Percentiles rank a stretch among this genome's conserved stretches.
Evolutionary conservation across 164 flowering plant genomes (phyloP).

Genomic region (Magnolia officinalis): DNA sequence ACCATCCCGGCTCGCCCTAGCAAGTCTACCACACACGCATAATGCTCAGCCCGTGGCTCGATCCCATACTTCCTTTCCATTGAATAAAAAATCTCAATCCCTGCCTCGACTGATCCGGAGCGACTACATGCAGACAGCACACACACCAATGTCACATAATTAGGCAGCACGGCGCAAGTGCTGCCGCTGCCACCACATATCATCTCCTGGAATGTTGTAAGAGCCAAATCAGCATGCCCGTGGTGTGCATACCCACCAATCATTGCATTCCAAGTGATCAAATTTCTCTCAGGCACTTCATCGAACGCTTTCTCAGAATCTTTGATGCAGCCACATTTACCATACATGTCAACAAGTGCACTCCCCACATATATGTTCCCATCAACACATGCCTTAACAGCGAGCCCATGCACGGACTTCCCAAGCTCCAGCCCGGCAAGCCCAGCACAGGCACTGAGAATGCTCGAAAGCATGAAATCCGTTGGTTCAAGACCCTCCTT

Average conservation of each 20-base stretch:
- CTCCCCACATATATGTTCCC: constrained; percentile 70
- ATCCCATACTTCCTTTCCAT: constrained; percentile 58
- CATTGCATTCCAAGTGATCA: constrained; percentile 75
- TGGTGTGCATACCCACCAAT: constrained; percentile 79
- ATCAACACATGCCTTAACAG: constrained; percentile 68
- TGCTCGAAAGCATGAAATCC: constrained; percentile 76
- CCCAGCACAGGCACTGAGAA: constrained; percentile 76
- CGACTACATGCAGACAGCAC: constrained; percentile 75
- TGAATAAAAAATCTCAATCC: constrained; percentile 58
- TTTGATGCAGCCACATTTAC: constrained; percentile 73
- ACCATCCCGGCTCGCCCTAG: constrained; percentile 77
- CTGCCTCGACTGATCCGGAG: constrained; percentile 61
- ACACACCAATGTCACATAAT: constrained; percentile 67
- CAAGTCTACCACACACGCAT: constrained; percentile 88
- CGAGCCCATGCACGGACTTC: constrained; percentile 61
- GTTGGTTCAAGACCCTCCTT: constrained; percentile 46
- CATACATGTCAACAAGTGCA: constrained; percentile 95
- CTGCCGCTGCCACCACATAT: constrained; percentile 11
- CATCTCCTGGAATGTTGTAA: constrained; percentile 60
- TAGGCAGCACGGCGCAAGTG: constrained; percentile 31
- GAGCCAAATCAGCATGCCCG: constrained; percentile 62
- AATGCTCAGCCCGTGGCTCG: constrained; percentile 75
- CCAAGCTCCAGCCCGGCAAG: constrained; percentile 64
- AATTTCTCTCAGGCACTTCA: constrained; percentile 55
- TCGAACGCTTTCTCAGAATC: constrained; percentile 56